Percentiles rank a stretch among this genome's conserved stretches.
Evolutionary conservation across 306 rosid species (phyloP).

Genomic region (Sophora flavescens): DNA sequence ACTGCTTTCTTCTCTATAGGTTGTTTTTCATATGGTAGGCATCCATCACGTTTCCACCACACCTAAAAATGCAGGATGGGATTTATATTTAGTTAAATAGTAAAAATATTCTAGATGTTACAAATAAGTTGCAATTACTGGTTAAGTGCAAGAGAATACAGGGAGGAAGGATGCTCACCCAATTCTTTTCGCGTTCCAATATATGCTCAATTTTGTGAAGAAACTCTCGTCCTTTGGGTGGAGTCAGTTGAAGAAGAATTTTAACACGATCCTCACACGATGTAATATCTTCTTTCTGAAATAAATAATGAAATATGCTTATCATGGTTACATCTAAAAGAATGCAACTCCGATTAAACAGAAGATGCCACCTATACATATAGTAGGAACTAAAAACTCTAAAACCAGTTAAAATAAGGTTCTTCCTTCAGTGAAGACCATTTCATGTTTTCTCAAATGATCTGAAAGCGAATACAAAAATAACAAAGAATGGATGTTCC

Average conservation of each 20-base stretch:
- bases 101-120: not conserved
- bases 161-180: constrained; percentile 69
- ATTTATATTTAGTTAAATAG: constrained; percentile 9
- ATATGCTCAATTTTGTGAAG: constrained; percentile 89
- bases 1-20: constrained; percentile 70
- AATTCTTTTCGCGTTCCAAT: constrained; percentile 91
- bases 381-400: not conserved
- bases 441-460: constrained; percentile 12
- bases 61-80: constrained; percentile 59
- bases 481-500: not conserved
- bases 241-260: constrained; percentile 85
- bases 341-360: constrained; percentile 32
- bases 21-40: constrained; percentile 92
- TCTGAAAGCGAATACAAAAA: constrained; percentile 23
- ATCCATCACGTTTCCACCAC: constrained; percentile 99
- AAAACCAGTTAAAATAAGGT: constrained; percentile 17
- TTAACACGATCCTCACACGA: constrained; percentile 87
- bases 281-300: constrained; percentile 92
- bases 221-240: constrained; percentile 84
- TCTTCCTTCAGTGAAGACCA: constrained; percentile 18
- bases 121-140: constrained; percentile 14
- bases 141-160: constrained; percentile 4
- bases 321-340: constrained; percentile 8
- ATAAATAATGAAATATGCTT: constrained; percentile 35
- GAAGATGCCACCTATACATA: constrained; percentile 26